Evolutionary conservation across 2,329 filamentous ascomycete genomes (phyloP), one percentile per base, ranked within the genome.

Genomic region (Balansia obtecta): DNA sequence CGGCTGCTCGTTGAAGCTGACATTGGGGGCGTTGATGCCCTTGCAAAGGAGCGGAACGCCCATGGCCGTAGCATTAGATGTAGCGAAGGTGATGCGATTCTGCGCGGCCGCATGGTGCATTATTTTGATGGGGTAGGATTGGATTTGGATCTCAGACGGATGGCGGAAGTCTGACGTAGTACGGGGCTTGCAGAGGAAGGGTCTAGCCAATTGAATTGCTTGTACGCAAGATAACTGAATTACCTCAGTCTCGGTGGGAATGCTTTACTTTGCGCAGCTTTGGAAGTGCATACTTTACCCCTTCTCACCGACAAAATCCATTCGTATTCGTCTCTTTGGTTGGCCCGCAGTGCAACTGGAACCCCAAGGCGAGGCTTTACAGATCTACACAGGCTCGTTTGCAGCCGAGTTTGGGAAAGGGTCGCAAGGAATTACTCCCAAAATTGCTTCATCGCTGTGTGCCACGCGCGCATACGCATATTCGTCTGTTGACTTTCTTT

Each of bases 321-420:
- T 84, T 84, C 65, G 68, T 84, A 0, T 84, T 84, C 65, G 68
- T 84, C 20, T 71, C 77, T 0, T 63, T 85, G 2, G 69, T 2
- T 77, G 0, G 67, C 74, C 3, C 74, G 79, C 0, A 68, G 66
- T 0, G 78, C 80, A 0, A 84, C 80, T 1, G 80, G 80, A 85
- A 57, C 72, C 73, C 0, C 69, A 72, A 2, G 81, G 81, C 1
- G 73, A 82, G 38, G 79, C 76, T 84, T 82, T 77, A 1, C 70
- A 84, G 2, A 68, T 85, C 16, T 85, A 83, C 61, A 79, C 78
- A 0, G 81, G 81, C 2, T 83, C 79, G 0, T 83, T 83, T 56
- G 67, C 72, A 1, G 76, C 75, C 0, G 73, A 79, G n/a, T 72
- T 82, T 0, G 80, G 84, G 56, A 78, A 77, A 49, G 74, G 75